Evolutionary conservation across 202 grass and related monocot species (phyloP).

Genomic region (Zoysia matrella): DNA sequence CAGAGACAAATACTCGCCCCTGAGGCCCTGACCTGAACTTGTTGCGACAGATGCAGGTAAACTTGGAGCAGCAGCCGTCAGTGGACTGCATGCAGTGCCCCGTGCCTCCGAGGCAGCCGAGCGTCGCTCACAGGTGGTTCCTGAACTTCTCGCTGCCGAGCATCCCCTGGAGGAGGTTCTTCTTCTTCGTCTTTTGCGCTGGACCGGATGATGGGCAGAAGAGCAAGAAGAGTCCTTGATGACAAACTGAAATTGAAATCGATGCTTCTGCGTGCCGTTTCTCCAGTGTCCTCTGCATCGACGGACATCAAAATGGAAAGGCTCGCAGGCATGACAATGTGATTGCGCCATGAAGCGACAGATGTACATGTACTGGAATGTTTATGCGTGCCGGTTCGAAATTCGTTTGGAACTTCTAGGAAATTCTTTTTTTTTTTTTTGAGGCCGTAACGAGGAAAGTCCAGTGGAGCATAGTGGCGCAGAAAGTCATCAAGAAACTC

Average conservation of each 20-base stretch:
- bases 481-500: too few relatives aligned
- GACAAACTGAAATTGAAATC: not conserved
- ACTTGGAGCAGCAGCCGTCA: slow-evolving; percentile 29
- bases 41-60: slow-evolving; percentile 28
- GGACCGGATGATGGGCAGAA: not conserved
- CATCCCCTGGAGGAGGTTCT: slow-evolving; percentile 57
- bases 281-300: not conserved
- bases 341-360: too few relatives aligned
- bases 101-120: slow-evolving; percentile 35
- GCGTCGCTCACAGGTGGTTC: slow-evolving; percentile 33
- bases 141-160: slow-evolving; percentile 45
- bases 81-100: slow-evolving; percentile 9
- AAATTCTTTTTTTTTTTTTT: too few relatives aligned
- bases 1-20: not conserved
- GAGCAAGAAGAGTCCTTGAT: not conserved
- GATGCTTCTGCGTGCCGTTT: not conserved
- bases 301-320: not conserved
- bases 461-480: too few relatives aligned
- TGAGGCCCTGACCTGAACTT: not conserved
- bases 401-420: too few relatives aligned
- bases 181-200: slow-evolving; percentile 39
- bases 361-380: too few relatives aligned
- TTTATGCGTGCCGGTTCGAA: too few relatives aligned
- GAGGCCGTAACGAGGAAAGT: too few relatives aligned
- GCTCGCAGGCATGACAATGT: too few relatives aligned